These are phyloP conservation scores for Solanum pennellii DNA, from an alignment of 257 asterid species.

Conservation along the genomic window DNA sequence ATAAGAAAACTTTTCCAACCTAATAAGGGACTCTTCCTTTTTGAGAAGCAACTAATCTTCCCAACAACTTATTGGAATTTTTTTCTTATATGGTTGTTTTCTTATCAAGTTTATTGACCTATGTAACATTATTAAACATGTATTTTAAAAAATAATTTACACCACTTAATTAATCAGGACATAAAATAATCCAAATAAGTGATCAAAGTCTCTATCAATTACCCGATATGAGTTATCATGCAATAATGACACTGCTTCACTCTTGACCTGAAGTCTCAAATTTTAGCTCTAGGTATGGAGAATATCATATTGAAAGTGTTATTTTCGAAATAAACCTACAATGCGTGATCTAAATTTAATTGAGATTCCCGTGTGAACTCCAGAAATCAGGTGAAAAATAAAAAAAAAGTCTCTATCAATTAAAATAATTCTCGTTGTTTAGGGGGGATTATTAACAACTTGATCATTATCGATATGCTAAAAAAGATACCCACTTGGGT, in stretches of 20 bases:
- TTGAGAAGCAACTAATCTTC: background rate
- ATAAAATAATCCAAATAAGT: background rate
- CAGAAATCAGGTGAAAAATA: accelerated
- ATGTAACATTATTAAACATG: background rate
- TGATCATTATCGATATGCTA: background rate
- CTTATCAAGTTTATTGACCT: background rate
- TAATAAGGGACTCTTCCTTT: background rate
- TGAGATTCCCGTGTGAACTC: accelerated
- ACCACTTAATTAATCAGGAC: background rate
- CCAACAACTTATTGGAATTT: background rate
- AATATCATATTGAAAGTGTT: no score
- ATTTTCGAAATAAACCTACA: no score
- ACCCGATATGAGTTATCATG: background rate
- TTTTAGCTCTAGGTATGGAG: background rate
- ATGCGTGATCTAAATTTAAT: accelerated
- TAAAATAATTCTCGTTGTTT: background rate
- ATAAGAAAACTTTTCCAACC: background rate
- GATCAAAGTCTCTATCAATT: background rate
- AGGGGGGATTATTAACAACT: background rate
- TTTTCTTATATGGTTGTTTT: background rate
- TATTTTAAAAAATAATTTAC: background rate
- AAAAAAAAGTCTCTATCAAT: background rate
- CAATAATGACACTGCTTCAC: background rate
- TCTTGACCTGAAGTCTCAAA: accelerated
- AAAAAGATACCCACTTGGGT: background rate